Percentiles rank a stretch among this genome's conserved stretches.
Conservation (phyloP, 2,329 filamentous ascomycete species). For the Taxawa tesnikishii region DNA sequence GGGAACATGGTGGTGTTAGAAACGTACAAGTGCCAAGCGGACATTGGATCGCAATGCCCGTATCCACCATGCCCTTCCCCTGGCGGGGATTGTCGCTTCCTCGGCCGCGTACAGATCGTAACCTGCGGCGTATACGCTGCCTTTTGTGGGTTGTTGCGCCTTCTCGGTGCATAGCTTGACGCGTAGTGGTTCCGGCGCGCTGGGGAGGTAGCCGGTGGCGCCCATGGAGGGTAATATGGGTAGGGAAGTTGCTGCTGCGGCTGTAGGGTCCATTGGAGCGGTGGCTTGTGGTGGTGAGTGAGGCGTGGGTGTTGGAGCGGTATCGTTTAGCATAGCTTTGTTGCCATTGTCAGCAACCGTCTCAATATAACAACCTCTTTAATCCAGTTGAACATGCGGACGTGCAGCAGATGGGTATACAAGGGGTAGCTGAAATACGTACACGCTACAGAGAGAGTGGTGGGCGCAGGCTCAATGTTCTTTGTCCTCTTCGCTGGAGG, state of each 20-base stretch:
- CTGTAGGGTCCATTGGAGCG: conserved; percentile 7
- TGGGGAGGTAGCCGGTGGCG: conserved; percentile 23
- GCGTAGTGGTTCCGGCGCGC: conserved; percentile 53
- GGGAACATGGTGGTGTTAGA: no score
- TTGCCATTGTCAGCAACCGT: neutral
- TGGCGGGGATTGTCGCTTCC: conserved; percentile 62
- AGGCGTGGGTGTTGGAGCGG: conserved; percentile 20
- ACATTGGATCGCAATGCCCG: conserved; percentile 82
- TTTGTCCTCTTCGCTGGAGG: conserved; percentile 74
- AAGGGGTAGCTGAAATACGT: conserved; percentile 4
- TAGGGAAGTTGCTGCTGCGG: conserved; percentile 10
- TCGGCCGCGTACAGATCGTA: conserved; percentile 80
- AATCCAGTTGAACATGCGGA: conserved; percentile 1
- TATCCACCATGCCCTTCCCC: conserved; percentile 81
- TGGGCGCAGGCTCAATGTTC: conserved; percentile 35
- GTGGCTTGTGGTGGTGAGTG: conserved; percentile 9
- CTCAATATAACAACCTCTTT: neutral
- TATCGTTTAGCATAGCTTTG: conserved; percentile 23
- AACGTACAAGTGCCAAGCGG: conserved; percentile 76
- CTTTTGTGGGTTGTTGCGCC: conserved; percentile 74
- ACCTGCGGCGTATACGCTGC: conserved; percentile 79
- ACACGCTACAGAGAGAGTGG: conserved; percentile 23
- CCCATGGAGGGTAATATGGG: conserved; percentile 14
- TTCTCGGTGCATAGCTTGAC: conserved; percentile 79
- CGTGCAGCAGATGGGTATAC: conserved; percentile 8